Percentiles rank a stretch among this genome's conserved stretches.
Conservation (phyloP, 495 filamentous ascomycete species). For the Hypoxylon lenormandii region DNA sequence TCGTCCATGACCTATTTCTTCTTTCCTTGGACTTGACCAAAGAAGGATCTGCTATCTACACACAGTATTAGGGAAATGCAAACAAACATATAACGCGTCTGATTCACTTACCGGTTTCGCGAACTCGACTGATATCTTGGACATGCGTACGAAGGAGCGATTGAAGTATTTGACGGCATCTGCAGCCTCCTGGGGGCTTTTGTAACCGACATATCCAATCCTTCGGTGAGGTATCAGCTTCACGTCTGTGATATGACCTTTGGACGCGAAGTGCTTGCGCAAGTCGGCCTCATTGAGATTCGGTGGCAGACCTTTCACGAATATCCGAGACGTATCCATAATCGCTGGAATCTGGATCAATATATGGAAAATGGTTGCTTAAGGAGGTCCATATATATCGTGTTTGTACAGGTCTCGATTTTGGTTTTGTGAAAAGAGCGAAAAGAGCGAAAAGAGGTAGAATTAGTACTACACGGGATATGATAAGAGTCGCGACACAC, state of each 20-base stretch:
- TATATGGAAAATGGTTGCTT: background rate
- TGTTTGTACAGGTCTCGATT: background rate
- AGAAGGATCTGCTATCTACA: conserved; percentile 53
- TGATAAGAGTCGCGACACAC: background rate
- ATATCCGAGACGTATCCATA: conserved; percentile 85
- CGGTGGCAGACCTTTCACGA: conserved; percentile 73
- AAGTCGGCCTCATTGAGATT: conserved; percentile 69
- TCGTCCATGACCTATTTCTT: conserved; percentile 46
- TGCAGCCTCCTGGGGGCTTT: conserved; percentile 78
- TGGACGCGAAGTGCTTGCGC: conserved; percentile 82
- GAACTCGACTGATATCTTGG: conserved; percentile 91
- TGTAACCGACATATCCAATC: conserved; percentile 97
- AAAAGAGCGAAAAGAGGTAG: too few relatives aligned
- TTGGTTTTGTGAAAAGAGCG: too few relatives aligned
- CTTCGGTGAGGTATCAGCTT: conserved; percentile 87
- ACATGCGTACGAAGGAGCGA: conserved; percentile 93
- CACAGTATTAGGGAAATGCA: conserved; percentile 11
- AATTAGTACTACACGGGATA: too few relatives aligned
- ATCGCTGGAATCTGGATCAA: conserved; percentile 8
- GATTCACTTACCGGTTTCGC: conserved; percentile 78
- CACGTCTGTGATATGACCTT: conserved; percentile 84
- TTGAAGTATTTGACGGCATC: conserved; percentile 94
- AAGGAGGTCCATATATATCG: background rate
- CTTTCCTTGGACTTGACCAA: conserved; percentile 32
- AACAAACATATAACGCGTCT: conserved; percentile 6